phyloP scores from a whole-genome alignment of 2,329 filamentous ascomycete genomes.

The Sporothrix schenckii region DNA sequence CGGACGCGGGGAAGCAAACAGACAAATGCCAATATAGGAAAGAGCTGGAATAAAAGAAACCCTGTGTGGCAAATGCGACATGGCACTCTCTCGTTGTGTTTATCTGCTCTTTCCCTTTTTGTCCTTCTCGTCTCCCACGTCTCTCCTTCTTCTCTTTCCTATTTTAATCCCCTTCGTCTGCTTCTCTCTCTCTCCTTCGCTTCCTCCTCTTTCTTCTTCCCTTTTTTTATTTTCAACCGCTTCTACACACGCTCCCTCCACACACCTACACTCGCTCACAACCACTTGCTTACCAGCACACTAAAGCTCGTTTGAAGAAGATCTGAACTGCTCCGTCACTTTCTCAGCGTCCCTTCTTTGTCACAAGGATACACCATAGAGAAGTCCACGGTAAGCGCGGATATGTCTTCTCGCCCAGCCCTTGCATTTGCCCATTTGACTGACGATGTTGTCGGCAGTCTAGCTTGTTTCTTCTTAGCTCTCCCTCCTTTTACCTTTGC shows the following conservation, averaged over 20 bases:
- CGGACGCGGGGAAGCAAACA: constrained; percentile 1
- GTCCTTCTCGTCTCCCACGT: neutral
- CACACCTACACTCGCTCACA: neutral
- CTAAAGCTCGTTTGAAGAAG: neutral
- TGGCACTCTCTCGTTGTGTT: neutral
- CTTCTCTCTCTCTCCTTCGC: neutral
- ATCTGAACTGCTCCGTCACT: too few species aligned
- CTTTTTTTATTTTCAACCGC: neutral
- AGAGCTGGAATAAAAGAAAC: neutral
- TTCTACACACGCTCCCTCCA: neutral
- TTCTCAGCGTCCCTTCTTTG: too few species aligned
- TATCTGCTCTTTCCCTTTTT: neutral
- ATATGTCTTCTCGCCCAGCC: neutral
- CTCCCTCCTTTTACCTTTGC: neutral
- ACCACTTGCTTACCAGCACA: neutral
- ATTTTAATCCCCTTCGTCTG: neutral
- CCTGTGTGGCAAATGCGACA: neutral
- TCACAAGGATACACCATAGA: neutral
- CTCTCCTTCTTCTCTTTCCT: neutral
- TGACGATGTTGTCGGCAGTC: neutral
- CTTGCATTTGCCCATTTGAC: neutral
- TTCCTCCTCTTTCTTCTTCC: neutral
- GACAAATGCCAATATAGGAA: neutral
- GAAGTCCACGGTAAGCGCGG: neutral
- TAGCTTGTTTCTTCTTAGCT: neutral